Percentiles rank a stretch among this genome's conserved stretches.
These are phyloP conservation scores for Starmerella bombicola DNA, from an alignment of 805 yeast species.

Conservation along the genomic window DNA sequence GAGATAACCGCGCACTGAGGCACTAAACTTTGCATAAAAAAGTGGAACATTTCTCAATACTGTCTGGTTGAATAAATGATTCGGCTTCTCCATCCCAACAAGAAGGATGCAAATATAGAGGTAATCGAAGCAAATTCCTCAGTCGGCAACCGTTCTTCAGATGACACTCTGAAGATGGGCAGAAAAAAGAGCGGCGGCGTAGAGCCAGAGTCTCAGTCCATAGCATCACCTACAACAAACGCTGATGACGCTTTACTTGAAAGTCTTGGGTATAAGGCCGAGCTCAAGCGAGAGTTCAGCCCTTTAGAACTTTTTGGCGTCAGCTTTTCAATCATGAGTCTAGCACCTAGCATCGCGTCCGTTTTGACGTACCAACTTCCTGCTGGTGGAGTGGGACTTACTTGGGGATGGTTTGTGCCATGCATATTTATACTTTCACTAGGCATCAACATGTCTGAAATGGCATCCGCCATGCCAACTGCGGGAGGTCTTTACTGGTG, in stretches of 20 bases:
- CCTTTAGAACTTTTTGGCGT: constrained; percentile 57
- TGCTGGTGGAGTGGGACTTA: constrained; percentile 52
- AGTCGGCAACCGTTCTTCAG: too few species aligned
- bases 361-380: constrained; percentile 40
- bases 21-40: too few species aligned
- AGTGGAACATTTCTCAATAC: too few species aligned
- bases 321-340: constrained; percentile 61
- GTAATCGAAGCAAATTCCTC: too few species aligned
- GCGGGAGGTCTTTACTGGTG: constrained; percentile 65
- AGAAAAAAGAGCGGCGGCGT: too few species aligned
- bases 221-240: background rate
- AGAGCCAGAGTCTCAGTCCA: too few species aligned
- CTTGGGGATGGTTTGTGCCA: constrained; percentile 66
- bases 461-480: constrained; percentile 60
- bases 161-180: too few species aligned
- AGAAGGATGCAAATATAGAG: too few species aligned
- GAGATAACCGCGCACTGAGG: too few species aligned
- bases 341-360: constrained; percentile 47
- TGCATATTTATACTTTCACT: constrained; percentile 42
- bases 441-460: constrained; percentile 51
- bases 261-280: constrained; percentile 61
- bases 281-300: constrained; percentile 47
- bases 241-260: constrained; percentile 25
- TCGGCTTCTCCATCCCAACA: too few species aligned
- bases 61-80: too few species aligned